Conservation (phyloP, 1,284 basidiomycete genomes). For the Rhodotorula sp. region DNA sequence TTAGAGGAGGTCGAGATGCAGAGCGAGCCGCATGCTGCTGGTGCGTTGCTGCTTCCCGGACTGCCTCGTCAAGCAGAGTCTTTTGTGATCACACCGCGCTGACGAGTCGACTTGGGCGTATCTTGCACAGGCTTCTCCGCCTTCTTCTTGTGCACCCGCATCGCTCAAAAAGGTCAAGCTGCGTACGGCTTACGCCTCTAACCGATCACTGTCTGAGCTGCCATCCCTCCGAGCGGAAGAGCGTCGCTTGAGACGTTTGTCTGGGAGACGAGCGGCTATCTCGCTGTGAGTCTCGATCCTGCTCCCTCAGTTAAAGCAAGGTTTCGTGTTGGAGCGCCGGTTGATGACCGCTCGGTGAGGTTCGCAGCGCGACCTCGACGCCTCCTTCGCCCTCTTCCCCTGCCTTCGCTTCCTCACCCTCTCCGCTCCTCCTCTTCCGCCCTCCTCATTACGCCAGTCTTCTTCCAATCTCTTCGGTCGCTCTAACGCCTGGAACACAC, state of each 20-base stretch:
- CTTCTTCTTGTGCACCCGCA: neutral
- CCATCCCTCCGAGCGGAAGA: neutral
- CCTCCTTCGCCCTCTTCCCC: neutral
- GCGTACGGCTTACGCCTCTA: neutral
- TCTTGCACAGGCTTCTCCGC: neutral
- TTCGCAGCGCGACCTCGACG: neutral
- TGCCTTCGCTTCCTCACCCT: neutral
- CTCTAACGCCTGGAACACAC: neutral
- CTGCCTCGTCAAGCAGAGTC: too few species aligned
- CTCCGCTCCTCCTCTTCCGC: neutral
- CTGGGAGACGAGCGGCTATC: neutral
- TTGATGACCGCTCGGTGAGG: too few species aligned
- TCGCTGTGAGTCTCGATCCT: neutral
- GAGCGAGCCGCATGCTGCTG: slow-evolving; percentile 7
- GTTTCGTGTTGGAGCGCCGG: too few species aligned
- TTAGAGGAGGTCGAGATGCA: neutral
- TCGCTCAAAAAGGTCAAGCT: neutral
- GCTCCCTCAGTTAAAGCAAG: too few species aligned
- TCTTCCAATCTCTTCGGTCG: neutral
- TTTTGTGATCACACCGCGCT: too few species aligned
- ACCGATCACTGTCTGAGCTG: neutral
- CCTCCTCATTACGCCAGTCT: neutral
- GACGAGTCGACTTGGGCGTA: too few species aligned
- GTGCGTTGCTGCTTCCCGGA: neutral
- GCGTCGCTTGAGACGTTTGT: neutral